Percentiles rank a stretch among this genome's conserved stretches.
These are phyloP conservation scores for Mortierella sp. DNA, from an alignment of 371 early-diverging fungal species.

Conservation along the genomic window DNA sequence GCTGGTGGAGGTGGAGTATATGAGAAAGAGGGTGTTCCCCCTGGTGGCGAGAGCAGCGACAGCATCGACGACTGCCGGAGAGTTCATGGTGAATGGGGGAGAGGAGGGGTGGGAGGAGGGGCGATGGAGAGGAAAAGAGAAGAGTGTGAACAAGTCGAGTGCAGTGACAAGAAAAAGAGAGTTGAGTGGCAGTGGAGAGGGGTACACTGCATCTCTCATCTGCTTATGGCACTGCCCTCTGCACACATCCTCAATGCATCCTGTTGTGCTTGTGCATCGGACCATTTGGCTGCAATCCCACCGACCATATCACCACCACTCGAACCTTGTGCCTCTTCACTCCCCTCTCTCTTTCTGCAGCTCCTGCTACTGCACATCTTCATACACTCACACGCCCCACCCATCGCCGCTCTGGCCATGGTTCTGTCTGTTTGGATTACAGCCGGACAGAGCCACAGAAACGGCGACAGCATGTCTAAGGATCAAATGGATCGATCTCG, in stretches of 20 bases:
- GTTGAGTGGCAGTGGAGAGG: too few relatives aligned
- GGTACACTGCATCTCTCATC: too few relatives aligned
- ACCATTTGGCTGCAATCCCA: too few relatives aligned
- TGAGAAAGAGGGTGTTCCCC: slow-evolving; percentile 25
- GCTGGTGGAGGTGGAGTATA: slow-evolving; percentile 8
- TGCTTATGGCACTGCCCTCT: background rate
- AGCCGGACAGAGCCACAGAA: too few relatives aligned
- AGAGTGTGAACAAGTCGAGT: background rate
- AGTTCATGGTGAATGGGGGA: background rate
- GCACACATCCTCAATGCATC: too few relatives aligned
- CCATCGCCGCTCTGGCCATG: background rate
- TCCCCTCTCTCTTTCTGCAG: background rate
- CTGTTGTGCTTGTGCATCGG: too few relatives aligned
- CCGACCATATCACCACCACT: too few relatives aligned
- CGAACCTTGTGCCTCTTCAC: too few relatives aligned
- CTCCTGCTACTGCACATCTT: background rate
- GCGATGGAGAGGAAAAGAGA: background rate
- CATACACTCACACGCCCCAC: background rate
- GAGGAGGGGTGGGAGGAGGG: background rate
- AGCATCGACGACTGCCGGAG: slow-evolving; percentile 4
- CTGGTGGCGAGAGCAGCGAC: slow-evolving; percentile 21
- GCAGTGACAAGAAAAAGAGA: too few relatives aligned
- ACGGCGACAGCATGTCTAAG: too few relatives aligned
- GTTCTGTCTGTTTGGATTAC: too few relatives aligned
- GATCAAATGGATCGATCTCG: too few relatives aligned